Percentiles rank a stretch among this genome's conserved stretches.
These are phyloP conservation scores for Cercospora beticola DNA, from an alignment of 2,329 filamentous ascomycete genomes.

Conservation along the genomic window DNA sequence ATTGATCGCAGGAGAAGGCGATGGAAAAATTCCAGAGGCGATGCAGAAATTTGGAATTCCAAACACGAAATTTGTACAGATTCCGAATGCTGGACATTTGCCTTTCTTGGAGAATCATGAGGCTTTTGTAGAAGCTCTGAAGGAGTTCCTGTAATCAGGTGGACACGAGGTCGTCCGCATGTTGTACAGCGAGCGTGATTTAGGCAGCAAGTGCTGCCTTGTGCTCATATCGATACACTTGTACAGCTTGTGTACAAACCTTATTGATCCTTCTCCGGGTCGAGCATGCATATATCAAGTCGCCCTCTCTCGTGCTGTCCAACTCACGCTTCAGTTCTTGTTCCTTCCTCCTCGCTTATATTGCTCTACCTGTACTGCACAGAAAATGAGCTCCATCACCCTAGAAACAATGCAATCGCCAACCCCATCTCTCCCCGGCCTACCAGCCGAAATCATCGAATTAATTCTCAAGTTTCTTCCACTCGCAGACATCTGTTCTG, in stretches of 20 bases:
- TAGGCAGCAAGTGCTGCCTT: background rate
- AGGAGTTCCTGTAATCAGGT: constrained; percentile 45
- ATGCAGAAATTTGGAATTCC: constrained; percentile 66
- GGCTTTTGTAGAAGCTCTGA: constrained; percentile 65
- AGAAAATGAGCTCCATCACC: background rate
- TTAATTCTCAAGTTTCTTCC: background rate
- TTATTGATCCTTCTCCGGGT: background rate
- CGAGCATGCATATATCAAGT: background rate
- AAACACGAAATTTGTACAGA: constrained; percentile 60
- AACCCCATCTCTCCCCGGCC: background rate
- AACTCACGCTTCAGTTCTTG: background rate
- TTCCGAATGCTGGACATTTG: constrained; percentile 73
- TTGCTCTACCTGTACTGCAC: background rate
- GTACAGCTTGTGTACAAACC: background rate
- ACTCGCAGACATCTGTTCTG: background rate
- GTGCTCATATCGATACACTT: background rate
- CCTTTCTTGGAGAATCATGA: constrained; percentile 77
- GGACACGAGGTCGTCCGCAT: too few species aligned
- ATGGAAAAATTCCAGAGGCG: constrained; percentile 72
- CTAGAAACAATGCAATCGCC: background rate
- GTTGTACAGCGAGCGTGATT: background rate
- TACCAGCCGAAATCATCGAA: background rate
- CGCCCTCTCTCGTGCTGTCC: background rate
- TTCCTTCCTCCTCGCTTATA: background rate
- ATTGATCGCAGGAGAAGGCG: constrained; percentile 70